Conservation (phyloP, 345 rosid species). For the Bruguiera parviflora region DNA sequence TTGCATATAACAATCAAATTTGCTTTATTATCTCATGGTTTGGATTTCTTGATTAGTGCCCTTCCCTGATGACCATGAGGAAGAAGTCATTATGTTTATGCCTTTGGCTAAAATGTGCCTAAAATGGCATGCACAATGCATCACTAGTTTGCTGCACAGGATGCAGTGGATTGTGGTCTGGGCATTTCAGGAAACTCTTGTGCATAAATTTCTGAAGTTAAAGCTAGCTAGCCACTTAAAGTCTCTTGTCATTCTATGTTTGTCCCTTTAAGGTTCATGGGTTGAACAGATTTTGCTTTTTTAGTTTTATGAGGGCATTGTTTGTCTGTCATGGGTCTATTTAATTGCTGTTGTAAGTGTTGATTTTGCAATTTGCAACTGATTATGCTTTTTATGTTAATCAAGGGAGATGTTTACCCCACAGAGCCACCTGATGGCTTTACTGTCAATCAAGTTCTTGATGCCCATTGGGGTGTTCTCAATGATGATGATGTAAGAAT, state of each 20-base stretch:
- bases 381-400: not conserved
- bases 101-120: too few relatives aligned
- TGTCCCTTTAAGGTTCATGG: not conserved
- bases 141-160: too few relatives aligned
- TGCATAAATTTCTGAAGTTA: too few relatives aligned
- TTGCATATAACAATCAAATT: too few relatives aligned
- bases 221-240: too few relatives aligned
- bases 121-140: too few relatives aligned
- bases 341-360: not conserved
- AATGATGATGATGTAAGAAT: conserved; percentile 79
- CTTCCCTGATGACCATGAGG: too few relatives aligned
- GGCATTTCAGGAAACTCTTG: too few relatives aligned
- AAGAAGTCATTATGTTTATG: too few relatives aligned
- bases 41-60: too few relatives aligned
- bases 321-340: not conserved
- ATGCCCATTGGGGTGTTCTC: conserved; percentile 96
- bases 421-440: conserved; percentile 59
- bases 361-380: conserved; percentile 5
- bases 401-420: conserved; percentile 95
- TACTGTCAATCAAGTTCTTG: conserved; percentile 59
- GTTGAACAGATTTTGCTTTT: not conserved
- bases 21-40: too few relatives aligned
- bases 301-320: not conserved
- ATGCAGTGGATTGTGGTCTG: too few relatives aligned
- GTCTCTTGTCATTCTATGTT: not conserved